These are phyloP conservation scores for Dalbergia oliveri DNA, from an alignment of 306 rosid species.

Conservation along the genomic window DNA sequence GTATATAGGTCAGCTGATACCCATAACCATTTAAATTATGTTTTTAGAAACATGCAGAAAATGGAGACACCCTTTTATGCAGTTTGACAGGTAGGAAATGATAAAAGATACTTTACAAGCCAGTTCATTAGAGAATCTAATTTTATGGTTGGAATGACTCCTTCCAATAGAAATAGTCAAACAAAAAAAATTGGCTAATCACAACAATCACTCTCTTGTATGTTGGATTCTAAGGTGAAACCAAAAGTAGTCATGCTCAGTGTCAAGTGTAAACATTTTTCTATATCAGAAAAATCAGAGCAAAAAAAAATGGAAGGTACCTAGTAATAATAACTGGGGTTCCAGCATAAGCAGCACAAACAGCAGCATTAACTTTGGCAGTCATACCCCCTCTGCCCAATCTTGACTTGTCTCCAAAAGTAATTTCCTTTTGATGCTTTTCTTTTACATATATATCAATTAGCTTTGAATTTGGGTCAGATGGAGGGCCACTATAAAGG, in stretches of 20 bases:
- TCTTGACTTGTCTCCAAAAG: constrained; percentile 91
- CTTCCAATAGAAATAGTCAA: background rate
- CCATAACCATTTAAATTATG: background rate
- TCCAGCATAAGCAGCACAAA: constrained; percentile 73
- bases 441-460: constrained; percentile 81
- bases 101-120: constrained; percentile 3
- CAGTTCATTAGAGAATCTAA: constrained; percentile 8
- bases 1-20: background rate
- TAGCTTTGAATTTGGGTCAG: constrained; percentile 79
- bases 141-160: background rate
- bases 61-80: background rate
- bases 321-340: constrained; percentile 92
- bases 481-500: constrained; percentile 84
- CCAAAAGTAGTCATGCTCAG: constrained; percentile 4
- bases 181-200: background rate
- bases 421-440: constrained; percentile 75
- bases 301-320: constrained; percentile 45
- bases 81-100: constrained; percentile 22
- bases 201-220: background rate
- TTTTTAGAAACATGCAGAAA: background rate
- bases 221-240: constrained; percentile 5
- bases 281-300: background rate
- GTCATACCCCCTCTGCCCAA: constrained; percentile 94
- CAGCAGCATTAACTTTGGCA: constrained; percentile 92
- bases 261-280: constrained; percentile 2